phyloP scores from a whole-genome alignment of 2,329 filamentous ascomycete species.

The Fonsecaea monophora region DNA sequence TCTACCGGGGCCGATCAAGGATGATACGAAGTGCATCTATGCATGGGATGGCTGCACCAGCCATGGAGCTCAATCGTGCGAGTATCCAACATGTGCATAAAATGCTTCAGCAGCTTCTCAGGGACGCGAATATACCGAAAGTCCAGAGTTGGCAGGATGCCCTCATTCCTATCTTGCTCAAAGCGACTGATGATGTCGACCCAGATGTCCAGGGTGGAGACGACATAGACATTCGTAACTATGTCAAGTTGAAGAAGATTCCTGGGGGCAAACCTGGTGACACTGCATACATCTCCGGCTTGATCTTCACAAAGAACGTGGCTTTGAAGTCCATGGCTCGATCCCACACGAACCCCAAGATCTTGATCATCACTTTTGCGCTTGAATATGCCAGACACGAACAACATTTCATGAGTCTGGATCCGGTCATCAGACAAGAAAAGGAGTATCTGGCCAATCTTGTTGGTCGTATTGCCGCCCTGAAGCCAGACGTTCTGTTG shows the following conservation, averaged over 20 bases:
- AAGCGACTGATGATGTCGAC: conserved; percentile 91
- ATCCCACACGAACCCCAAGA: conserved; percentile 80
- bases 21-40: conserved; percentile 83
- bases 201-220: conserved; percentile 90
- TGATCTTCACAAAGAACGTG: conserved; percentile 97
- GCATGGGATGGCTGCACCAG: conserved; percentile 73
- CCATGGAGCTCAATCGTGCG: conserved; percentile 83
- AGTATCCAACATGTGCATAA: conserved; percentile 88
- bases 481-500: conserved; percentile 85
- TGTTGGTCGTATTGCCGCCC: conserved; percentile 85
- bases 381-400: conserved; percentile 95
- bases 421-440: conserved; percentile 96
- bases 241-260: conserved; percentile 96
- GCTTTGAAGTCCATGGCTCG: conserved; percentile 96
- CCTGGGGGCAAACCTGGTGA: conserved; percentile 88
- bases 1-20: conserved; percentile 50
- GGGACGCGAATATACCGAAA: conserved; percentile 76
- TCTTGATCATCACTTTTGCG: conserved; percentile 91
- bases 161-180: conserved; percentile 84
- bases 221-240: conserved; percentile 96
- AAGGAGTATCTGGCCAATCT: conserved; percentile 91
- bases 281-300: conserved; percentile 93
- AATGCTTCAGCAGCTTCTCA: conserved; percentile 80
- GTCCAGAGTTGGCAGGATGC: conserved; percentile 85
- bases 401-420: conserved; percentile 95